Evolutionary conservation across 1,284 basidiomycete genomes (phyloP).

Genomic region (Cutaneotrichosporon sp.): DNA sequence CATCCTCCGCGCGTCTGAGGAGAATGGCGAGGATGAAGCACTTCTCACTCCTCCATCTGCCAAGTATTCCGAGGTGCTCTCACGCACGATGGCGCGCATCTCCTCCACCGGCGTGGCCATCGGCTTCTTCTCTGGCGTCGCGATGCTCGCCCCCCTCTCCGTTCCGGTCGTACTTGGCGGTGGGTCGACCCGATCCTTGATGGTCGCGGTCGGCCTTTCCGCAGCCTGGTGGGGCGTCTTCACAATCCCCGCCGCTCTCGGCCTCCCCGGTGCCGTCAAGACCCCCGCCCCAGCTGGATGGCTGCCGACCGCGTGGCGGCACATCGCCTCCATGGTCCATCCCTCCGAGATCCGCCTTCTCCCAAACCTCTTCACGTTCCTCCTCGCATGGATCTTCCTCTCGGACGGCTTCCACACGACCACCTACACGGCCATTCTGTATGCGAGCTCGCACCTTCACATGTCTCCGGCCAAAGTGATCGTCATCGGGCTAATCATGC

Average conservation of each 20-base stretch:
- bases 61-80: constrained; percentile 61
- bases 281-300: constrained; percentile 27
- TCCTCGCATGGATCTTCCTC: constrained; percentile 85
- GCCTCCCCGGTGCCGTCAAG: constrained; percentile 59
- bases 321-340: constrained; percentile 61
- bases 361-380: constrained; percentile 79
- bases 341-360: constrained; percentile 68
- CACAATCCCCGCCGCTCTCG: constrained; percentile 69
- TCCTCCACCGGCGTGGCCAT: constrained; percentile 78
- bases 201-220: constrained; percentile 73
- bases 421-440: constrained; percentile 49
- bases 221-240: constrained; percentile 83
- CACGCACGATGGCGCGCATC: constrained; percentile 70
- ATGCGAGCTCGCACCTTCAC: constrained; percentile 48
- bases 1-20: background rate
- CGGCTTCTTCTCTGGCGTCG: constrained; percentile 68
- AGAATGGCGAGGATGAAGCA: background rate
- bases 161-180: constrained; percentile 67
- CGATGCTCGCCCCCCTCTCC: constrained; percentile 70
- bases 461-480: constrained; percentile 55
- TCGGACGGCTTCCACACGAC: constrained; percentile 64
- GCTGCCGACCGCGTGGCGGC: constrained; percentile 38
- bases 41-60: constrained; percentile 20
- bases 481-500: constrained; percentile 53
- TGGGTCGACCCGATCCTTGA: constrained; percentile 70